Base-by-base conservation (phyloP, 139 green algal genomes). In the Asterochloris erici region DNA sequence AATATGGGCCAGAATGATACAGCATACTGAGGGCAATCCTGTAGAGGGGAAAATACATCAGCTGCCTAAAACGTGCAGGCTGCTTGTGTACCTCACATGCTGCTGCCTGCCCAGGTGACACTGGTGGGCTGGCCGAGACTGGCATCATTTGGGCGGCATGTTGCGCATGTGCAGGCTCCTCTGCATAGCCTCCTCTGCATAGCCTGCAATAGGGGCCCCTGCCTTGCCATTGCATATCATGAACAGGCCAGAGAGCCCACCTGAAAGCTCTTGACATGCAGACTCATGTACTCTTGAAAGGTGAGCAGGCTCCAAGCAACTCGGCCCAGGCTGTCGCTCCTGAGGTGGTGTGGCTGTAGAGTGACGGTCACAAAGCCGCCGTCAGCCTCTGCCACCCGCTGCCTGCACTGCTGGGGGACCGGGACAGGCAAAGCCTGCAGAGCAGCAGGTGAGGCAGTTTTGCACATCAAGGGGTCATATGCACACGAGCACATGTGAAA, bases 251-350 rank as follows among this genome's bases (percentile, higher is more conserved):
- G 38, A 54, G 38, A 78, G 0, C 10, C 28, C 11, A 79, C 74
- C 74, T 79, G 29, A 60, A 79, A 79, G 74, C 74, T 68, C 54
- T 79, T 79, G 28, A 79, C 74, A 68, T 79, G 74, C 54, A 68
- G 68, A 12, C 66, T 54, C 12, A 79, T 60, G 29, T 79, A 60
- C 17, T 79, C 47, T 0, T 79, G 74, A 19, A 79, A 68, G 47
- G 74, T 47, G 19, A 79, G 74, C 47, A 79, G 9, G 19, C 13
- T 66, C 74, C 74, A 79, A 23, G 54, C 54, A 14, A 79, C 21
- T 0, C 66, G 24, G 66, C 68, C 74, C 12, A 79, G 74, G 23
- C 23, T 79, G 47, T 26, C 47, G 2, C 66, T 28, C 54, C n/a
- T 79, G 74, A 79, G 54, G 14, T 79, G 74, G 47, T 60, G 74